Percentiles rank a stretch among this genome's conserved stretches.
phyloP scores from a whole-genome alignment of 768 basidiomycete species.

The Phanerochaete carnosa region DNA sequence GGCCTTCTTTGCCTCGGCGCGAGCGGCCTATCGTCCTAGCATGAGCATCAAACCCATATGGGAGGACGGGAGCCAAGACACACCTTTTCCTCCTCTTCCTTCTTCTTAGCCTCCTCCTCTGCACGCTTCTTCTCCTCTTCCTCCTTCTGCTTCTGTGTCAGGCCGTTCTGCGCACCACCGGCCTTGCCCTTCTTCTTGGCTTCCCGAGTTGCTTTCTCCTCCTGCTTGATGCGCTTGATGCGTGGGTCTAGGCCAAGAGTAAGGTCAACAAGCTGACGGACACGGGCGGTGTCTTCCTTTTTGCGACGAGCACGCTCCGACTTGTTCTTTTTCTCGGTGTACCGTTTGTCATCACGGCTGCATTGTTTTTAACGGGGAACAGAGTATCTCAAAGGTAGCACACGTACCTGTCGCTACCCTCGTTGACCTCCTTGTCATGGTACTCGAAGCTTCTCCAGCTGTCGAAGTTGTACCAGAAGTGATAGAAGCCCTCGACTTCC shows the following conservation, averaged over 20 bases:
- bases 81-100: constrained; percentile 83
- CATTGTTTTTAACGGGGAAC: neutral
- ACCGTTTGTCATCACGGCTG: constrained; percentile 97
- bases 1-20: constrained; percentile 78
- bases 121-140: constrained; percentile 68
- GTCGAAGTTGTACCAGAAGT: constrained; percentile 99
- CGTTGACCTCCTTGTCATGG: constrained; percentile 97
- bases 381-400: constrained; percentile 9
- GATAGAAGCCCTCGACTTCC: constrained; percentile 90
- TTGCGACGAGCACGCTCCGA: constrained; percentile 92
- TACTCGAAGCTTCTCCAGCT: constrained; percentile 98
- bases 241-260: constrained; percentile 84
- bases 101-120: constrained; percentile 51
- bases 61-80: constrained; percentile 12
- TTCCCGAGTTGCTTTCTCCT: constrained; percentile 92
- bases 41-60: neutral
- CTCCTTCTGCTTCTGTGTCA: constrained; percentile 58
- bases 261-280: constrained; percentile 84
- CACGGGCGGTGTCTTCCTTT: constrained; percentile 93
- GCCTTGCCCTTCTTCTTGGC: constrained; percentile 74
- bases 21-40: constrained; percentile 37
- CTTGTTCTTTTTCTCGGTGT: constrained; percentile 99
- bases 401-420: constrained; percentile 84
- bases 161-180: constrained; percentile 41
- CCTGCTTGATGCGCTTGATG: constrained; percentile 94